Evolutionary conservation across 2,329 filamentous ascomycete genomes (phyloP), one percentile per base, ranked within the genome.

Genomic region (Blastomyces parvus): DNA sequence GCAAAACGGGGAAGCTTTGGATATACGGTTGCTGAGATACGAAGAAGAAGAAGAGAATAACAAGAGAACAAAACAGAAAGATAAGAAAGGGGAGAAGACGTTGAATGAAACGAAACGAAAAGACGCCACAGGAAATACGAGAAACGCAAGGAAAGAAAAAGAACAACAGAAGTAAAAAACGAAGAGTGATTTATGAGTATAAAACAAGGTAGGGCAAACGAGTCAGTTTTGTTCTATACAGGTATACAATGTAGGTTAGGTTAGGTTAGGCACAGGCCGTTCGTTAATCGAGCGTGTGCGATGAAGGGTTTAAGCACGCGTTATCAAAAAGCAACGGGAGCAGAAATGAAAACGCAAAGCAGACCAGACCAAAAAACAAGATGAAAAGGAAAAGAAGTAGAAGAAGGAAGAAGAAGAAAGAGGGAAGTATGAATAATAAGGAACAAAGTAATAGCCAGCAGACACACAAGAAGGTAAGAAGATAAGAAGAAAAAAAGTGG

Each of bases 341-440:
- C 33, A 50, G 19, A 50, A 50, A 22, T 19, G 19, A 50, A 50
- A 50, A 22, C 3, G n/a, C n/a, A 50, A 36, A 50, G 46, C 46
- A 40, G 30, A 40, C 11, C 38, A 9, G 11, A 40, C 5, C 38
- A 25, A n/a, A 13, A 56, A 56, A 2, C 33, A 13, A 58, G 42
- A 59, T 46, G 69, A 66, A 66, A 69, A 69, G 65, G 70, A 69
- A 68, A 71, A 69, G 63, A 70, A 68, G 67, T 5, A 42, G n/a
- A 48, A 64, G n/a, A n/a, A n/a, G n/a, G n/a, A n/a, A n/a, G n/a
- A n/a, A n/a, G n/a, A 60, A 66, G 61, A 63, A 56, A 64, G 60
- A 63, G 64, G 59, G 57, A 67, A 64, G 57, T 53, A 65, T 60
- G 59, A 63, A 62, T 46, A 60, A 70, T 68, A 68, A 38, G 22